These are phyloP conservation scores for Vigna radiata DNA, from an alignment of 306 rosid genomes.

Conservation along the genomic window DNA sequence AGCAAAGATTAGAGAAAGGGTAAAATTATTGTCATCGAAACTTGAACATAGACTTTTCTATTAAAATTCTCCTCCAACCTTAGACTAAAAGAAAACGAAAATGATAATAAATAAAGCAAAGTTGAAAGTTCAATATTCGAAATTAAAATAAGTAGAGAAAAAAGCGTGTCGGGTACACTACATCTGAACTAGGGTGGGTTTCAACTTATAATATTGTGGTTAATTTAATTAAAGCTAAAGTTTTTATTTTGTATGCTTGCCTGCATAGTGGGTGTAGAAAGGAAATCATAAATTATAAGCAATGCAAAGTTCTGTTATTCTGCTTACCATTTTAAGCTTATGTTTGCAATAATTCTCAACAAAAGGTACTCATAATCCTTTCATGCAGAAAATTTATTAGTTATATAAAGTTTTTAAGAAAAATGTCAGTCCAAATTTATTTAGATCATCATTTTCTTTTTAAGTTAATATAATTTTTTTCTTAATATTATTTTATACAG, in stretches of 20 bases:
- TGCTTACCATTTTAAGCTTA: constrained; percentile 31
- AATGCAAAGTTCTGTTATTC: constrained; percentile 18
- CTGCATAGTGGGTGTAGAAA: constrained; percentile 44
- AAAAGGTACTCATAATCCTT: constrained; percentile 30
- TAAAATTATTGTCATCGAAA: background rate
- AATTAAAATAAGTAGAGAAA: background rate
- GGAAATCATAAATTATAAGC: constrained; percentile 16
- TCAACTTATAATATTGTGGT: constrained; percentile 1
- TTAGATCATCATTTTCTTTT: too few relatives aligned
- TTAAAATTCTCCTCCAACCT: background rate
- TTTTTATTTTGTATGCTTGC: constrained; percentile 27
- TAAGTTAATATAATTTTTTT: too few relatives aligned
- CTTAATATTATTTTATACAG: too few relatives aligned
- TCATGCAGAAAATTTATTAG: background rate
- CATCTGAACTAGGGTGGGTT: constrained; percentile 13
- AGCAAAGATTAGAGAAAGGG: background rate
- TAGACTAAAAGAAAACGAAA: constrained; percentile 1
- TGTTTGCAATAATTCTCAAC: constrained; percentile 34
- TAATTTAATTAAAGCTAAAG: background rate
- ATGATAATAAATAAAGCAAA: background rate
- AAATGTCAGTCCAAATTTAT: too few relatives aligned
- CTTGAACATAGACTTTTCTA: background rate
- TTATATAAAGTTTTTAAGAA: too few relatives aligned
- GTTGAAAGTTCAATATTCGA: constrained; percentile 16
- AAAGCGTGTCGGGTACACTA: background rate